Evolutionary conservation across 1,284 basidiomycete species (phyloP), one percentile per base, ranked within the genome.

Genomic region (Cronartium quercuum): DNA sequence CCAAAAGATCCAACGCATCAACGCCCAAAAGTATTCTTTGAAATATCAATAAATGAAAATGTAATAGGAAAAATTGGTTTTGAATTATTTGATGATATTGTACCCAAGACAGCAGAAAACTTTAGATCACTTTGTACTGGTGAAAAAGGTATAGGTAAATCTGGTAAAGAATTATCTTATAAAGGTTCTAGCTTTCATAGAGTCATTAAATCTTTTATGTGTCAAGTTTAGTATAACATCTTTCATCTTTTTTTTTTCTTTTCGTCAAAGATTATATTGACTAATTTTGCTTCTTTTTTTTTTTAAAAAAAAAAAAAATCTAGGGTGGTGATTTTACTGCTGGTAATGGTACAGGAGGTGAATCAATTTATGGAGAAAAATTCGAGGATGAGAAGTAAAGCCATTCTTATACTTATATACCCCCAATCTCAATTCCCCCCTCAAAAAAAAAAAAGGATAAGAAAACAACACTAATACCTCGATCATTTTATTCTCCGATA

Each of bases 351-450:
- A 83, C 82, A 3, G 82, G 81, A 1, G 81, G 82, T 38, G 79
- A 80, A 62, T 80, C 78, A 34, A 82, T 83, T 71, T 83, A 84
- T 76, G 83, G 83, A 62, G 83, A 83, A 34, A 83, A 83, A 79
- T 84, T 84, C 58, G 81, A 80, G 58, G 83, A 83, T 77, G 83
- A 83, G 75, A 81, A 81, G 75, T 80, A 66, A 75, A 18, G 10
- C 38, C 76, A 75, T 3, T 21, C 40, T 40, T 5, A 21, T 13
- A 6, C 10, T 68, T 3, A 5, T 12, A 18, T 13, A 51, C 10
- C 21, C 10, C 47, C 21, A 3, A 21, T 13, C 18, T 2, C 1
- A 37, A 7, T 12, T 4, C 6, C 7, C 2, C 63, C 3, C 15
- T n/a, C n/a, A n/a, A n/a, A n/a, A n/a, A n/a, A n/a, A n/a, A n/a